Evolutionary conservation across 176 grass and related monocot genomes (phyloP), one percentile per base, ranked within the genome.

Genomic region (Eleusine coracana): DNA sequence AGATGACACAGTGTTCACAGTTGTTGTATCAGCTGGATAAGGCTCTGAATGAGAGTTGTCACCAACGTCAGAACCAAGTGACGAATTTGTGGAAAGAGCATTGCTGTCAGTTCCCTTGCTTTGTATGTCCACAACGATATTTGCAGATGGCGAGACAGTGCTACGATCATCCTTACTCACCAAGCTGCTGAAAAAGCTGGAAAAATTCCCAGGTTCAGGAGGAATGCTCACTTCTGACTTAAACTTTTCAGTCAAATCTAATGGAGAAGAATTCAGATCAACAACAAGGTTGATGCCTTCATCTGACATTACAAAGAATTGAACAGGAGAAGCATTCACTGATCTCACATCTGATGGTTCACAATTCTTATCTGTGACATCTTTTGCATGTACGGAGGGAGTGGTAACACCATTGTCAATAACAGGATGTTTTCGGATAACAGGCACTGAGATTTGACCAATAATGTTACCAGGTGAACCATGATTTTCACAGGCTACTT

Each of bases 281-380:
- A 95, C 85, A 88, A 72, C 84, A 79, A 98, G 87, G 86, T 95
- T 75, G 68, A 98, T 84, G 56, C 92, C 92, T 34, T 89, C 92
- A 50, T 98, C 92, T 64, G 91, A 88, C 81, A 79, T 79, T 64
- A 95, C 90, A 80, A 91, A 95, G 61, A 95, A 88, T 71, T 95
- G 76, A 80, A 98, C 72, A 36, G 89, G 63, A 92, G 85, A 78
- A 9, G 78, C 74, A 70, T 79, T 93, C 68, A n/a, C 52, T 46
- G 76, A 70, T 56, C 54, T 82, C 50, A 87, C 83, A 82, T 85
- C 76, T 76, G 77, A 77, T 44, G 49, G 74, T 20, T 36, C 77
- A 62, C 78, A 44, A 55, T 38, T 84, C 59, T 71, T 89, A 45
- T 80, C 40, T 28, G 48, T 88, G 48, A 51, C 70, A 66, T 77